Percentiles rank a stretch among this genome's conserved stretches.
Conservation (phyloP, 768 basidiomycete genomes). For the Rhodotorula kratochvilovae region DNA sequence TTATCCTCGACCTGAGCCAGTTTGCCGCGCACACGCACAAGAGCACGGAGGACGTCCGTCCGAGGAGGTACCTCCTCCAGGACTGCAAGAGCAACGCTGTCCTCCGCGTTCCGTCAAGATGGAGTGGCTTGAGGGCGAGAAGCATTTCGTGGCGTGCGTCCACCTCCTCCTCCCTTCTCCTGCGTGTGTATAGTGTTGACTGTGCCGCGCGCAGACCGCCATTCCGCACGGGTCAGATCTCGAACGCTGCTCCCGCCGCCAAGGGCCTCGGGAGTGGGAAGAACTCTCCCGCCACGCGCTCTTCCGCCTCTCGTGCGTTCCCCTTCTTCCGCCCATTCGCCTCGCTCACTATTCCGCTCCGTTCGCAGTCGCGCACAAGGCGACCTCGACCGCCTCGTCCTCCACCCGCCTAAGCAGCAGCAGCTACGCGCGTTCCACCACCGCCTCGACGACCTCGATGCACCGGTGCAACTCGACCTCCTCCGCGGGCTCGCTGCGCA, state of each 20-base stretch:
- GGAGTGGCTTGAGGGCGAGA: conserved; percentile 39
- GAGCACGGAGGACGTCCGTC: conserved; percentile 1
- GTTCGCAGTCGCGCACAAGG: conserved; percentile 1
- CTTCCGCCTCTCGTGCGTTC: conserved; percentile 15
- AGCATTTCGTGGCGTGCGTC: conserved; percentile 36
- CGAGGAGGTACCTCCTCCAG: conserved; percentile 38
- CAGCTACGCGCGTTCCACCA: background rate
- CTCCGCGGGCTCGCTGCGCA: conserved; percentile 1
- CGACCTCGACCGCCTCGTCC: background rate
- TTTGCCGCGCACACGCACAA: conserved; percentile 21
- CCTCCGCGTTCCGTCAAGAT: conserved; percentile 41
- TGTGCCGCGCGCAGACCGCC: conserved; percentile 1
- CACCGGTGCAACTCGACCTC: conserved; percentile 19
- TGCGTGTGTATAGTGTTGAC: no score
- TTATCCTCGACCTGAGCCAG: conserved; percentile 39
- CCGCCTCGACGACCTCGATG: background rate
- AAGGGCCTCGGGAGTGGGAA: conserved; percentile 2
- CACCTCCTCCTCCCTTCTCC: background rate
- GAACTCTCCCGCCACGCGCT: conserved; percentile 18
- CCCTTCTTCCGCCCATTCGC: no score
- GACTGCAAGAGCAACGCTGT: conserved; percentile 43
- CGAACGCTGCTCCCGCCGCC: background rate
- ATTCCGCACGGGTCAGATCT: conserved; percentile 12
- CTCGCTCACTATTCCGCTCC: background rate
- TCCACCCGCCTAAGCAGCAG: background rate